Conservation (phyloP, 371 early-diverging fungal species). For the Mortierella sp. region DNA sequence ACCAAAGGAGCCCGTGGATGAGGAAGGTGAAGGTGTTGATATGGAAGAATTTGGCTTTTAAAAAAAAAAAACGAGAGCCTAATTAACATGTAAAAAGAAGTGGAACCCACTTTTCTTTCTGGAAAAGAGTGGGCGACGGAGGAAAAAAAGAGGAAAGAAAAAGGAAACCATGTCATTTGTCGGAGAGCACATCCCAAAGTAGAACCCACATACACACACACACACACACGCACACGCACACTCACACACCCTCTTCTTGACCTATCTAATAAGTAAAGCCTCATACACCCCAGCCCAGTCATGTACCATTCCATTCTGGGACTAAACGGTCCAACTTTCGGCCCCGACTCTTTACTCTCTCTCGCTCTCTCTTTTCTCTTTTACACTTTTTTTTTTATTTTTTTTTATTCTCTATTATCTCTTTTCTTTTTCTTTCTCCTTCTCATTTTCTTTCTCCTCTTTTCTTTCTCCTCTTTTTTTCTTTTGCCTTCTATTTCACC, state of each 20-base stretch:
- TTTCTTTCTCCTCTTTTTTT: not conserved
- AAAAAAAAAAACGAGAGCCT: too few relatives aligned
- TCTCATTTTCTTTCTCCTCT: not conserved
- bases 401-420: not conserved
- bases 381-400: not conserved
- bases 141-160: not conserved
- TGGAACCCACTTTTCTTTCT: too few relatives aligned
- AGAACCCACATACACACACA: not conserved
- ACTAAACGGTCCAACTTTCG: not conserved
- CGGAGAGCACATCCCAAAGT: not conserved
- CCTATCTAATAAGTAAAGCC: too few relatives aligned
- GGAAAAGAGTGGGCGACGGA: not conserved
- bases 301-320: not conserved
- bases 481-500: not conserved
- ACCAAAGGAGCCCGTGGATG: conserved; percentile 74
- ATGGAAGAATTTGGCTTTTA: conserved; percentile 18
- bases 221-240: not conserved
- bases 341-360: too few relatives aligned
- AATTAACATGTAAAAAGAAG: not conserved
- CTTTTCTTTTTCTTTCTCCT: not conserved
- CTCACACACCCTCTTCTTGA: not conserved
- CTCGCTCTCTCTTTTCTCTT: too few relatives aligned
- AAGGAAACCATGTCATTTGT: not conserved
- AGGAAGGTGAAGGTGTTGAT: conserved; percentile 21
- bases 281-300: not conserved